Evolutionary conservation across 2,329 filamentous ascomycete genomes (phyloP), one percentile per base, ranked within the genome.

Genomic region (Phaeophleospora eucalypticola): DNA sequence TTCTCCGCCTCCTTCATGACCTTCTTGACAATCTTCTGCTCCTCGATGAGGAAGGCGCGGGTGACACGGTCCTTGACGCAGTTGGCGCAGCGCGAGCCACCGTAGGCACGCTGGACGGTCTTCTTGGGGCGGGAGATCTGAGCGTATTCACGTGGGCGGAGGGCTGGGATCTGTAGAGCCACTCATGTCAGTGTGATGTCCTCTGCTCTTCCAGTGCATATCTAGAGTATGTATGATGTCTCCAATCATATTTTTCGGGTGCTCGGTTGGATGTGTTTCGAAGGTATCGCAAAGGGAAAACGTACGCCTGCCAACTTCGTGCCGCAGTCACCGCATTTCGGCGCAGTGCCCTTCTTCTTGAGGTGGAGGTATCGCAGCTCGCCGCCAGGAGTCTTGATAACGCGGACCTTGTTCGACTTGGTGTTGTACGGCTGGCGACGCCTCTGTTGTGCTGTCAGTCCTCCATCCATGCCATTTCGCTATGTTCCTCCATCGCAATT

Each of bases 21-120:
- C 88, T 98, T 98, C 89, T 98, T 98, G 77, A 98, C 93, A 68
- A 98, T 97, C 88, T 98, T 98, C 83, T 98, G 93, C 84, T 98
- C 93, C 82, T 98, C 94, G 63, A 98, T 97, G 74, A 98, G 79
- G 86, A 98, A 98, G 59, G 93, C 93, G 66, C 93, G 89, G 65
- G 96, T 89, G 65, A 98, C 88, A 66, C 93, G 87, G 81, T 98
- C 93, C 76, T 91, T 90, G 65, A 98, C 93, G 76, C 93, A 98
- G 82, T 89, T 93, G 71, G 87, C 89, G 81, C 93, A 98, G 83
- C 93, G 88, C 68, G 90, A 96, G 70, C 93, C 93, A 74, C 93
- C 90, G 75, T 98, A 98, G 69, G 93, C 90, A 68, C 93, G 89
- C 80, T 93, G 88, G 73, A 98, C 93, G 68, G 89, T 95, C 89